A percentile compares a stretch with the other conserved stretches of the same genome.
Evolutionary conservation across 2,329 filamentous ascomycete species (phyloP).

Genomic region (Phialocephala sp.): DNA sequence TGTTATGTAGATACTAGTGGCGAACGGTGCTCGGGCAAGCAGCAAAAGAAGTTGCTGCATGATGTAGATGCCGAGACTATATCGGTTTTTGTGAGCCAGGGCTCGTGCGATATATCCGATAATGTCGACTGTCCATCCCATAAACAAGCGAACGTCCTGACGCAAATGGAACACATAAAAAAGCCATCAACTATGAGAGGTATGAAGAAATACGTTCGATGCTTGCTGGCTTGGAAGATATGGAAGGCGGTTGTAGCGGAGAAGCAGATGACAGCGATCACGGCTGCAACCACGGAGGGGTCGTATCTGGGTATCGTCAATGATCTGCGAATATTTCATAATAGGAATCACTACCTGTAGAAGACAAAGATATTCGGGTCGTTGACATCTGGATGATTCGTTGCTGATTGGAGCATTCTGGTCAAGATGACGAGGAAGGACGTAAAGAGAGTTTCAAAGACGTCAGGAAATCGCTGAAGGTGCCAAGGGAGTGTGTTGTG

Average conservation of each 20-base stretch:
- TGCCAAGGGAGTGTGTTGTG: conserved; percentile 6
- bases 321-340: conserved; percentile 23
- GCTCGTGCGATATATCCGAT: conserved; percentile 44
- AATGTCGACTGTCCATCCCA: conserved; percentile 37
- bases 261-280: conserved; percentile 47
- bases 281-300: conserved; percentile 51
- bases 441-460: background rate
- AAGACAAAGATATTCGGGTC: conserved; percentile 41
- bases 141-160: background rate
- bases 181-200: conserved; percentile 52
- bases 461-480: background rate
- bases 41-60: conserved; percentile 46
- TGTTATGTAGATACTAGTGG: conserved; percentile 48
- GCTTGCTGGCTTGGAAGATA: conserved; percentile 39
- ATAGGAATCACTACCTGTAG: conserved; percentile 40
- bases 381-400: conserved; percentile 34
- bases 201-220: conserved; percentile 48
- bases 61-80: conserved; percentile 42
- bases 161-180: conserved; percentile 45
- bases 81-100: conserved; percentile 31
- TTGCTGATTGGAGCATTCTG: background rate
- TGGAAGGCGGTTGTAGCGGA: conserved; percentile 39
- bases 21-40: conserved; percentile 47
- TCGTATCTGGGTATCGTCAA: conserved; percentile 45
- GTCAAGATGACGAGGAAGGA: background rate